These are phyloP conservation scores for Erysiphe pulchra DNA, from an alignment of 2,329 filamentous ascomycete genomes.

Conservation along the genomic window DNA sequence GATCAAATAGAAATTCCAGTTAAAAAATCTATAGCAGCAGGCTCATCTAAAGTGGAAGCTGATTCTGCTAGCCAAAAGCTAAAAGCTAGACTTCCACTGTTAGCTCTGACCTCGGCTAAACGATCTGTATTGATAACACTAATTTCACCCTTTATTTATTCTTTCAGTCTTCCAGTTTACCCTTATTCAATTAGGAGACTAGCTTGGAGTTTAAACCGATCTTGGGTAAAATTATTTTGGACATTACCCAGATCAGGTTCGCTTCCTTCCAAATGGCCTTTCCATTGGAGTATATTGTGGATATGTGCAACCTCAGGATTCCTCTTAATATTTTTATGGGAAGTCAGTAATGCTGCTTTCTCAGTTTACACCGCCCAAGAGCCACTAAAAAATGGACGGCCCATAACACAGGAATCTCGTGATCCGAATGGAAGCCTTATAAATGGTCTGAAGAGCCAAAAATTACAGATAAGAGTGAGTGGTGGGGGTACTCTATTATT, in stretches of 20 bases:
- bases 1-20: constrained; percentile 28
- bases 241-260: constrained; percentile 48
- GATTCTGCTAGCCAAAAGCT: constrained; percentile 16
- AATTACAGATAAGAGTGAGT: constrained; percentile 43
- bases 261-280: constrained; percentile 30
- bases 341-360: constrained; percentile 52
- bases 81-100: constrained; percentile 12
- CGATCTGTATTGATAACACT: constrained; percentile 17
- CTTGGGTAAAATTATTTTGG: constrained; percentile 46
- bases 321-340: constrained; percentile 49
- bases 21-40: constrained; percentile 12
- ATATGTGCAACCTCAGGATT: constrained; percentile 35
- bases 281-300: constrained; percentile 26
- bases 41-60: constrained; percentile 14
- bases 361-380: constrained; percentile 55
- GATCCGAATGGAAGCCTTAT: constrained; percentile 80
- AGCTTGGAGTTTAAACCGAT: constrained; percentile 44
- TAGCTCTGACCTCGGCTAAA: constrained; percentile 11
- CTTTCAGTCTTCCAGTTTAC: constrained; percentile 30
- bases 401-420: constrained; percentile 61
- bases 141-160: constrained; percentile 15
- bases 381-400: constrained; percentile 62
- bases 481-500: background rate
- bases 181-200: constrained; percentile 31
- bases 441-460: constrained; percentile 62